Evolutionary conservation across 805 yeast genomes (phyloP).

Genomic region (Wickerhamomyces tratensis): DNA sequence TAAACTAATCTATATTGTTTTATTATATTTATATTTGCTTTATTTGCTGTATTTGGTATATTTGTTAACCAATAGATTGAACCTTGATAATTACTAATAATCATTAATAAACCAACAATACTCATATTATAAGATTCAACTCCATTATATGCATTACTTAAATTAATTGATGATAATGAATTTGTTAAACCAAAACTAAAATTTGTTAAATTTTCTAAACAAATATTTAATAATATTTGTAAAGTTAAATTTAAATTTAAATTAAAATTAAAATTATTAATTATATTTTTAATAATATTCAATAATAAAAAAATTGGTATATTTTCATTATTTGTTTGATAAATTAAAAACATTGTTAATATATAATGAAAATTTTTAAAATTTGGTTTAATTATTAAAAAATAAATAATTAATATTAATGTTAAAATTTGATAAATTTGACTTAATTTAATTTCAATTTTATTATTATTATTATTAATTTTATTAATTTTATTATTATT

Average conservation of each 20-base stretch:
- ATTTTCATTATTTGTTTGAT: slow-evolving; percentile 38
- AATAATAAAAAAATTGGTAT: slow-evolving; percentile 40
- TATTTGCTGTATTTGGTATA: too few species aligned
- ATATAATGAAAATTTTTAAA: slow-evolving; percentile 22
- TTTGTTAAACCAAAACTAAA: slow-evolving; percentile 89
- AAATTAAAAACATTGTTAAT: slow-evolving; percentile 31
- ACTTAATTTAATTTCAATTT: background rate
- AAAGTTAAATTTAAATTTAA: slow-evolving; percentile 8
- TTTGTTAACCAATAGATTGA: slow-evolving; percentile 67
- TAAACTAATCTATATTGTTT: slow-evolving; percentile 24
- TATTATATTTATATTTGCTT: too few species aligned
- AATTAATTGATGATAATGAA: slow-evolving; percentile 82
- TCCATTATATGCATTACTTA: slow-evolving; percentile 91
- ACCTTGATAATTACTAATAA: slow-evolving; percentile 76
- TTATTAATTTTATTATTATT: too few species aligned
- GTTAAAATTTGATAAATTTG: background rate
- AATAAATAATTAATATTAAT: slow-evolving; percentile 8
- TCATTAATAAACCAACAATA: slow-evolving; percentile 70
- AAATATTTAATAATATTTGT: slow-evolving; percentile 20
- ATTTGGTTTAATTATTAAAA: slow-evolving; percentile 14
- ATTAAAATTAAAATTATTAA: slow-evolving; percentile 20
- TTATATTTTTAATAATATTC: slow-evolving; percentile 13
- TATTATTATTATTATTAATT: too few species aligned
- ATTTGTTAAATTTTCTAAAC: slow-evolving; percentile 68
- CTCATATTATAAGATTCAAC: slow-evolving; percentile 57